Evolutionary conservation across 805 yeast genomes (phyloP).

Genomic region (Starmerella tilneyi): DNA sequence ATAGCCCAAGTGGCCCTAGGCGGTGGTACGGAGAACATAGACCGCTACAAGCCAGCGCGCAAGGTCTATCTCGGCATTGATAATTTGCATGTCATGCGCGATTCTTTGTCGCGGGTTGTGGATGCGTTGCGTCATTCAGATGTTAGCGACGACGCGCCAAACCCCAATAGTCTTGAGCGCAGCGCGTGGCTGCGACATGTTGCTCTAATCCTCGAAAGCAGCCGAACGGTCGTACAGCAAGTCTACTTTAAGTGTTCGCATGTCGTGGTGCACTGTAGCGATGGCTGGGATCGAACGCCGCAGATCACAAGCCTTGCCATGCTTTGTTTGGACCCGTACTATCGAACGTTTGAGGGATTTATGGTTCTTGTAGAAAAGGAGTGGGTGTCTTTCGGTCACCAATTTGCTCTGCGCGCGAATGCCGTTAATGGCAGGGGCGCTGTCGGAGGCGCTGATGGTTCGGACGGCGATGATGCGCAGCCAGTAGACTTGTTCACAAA

Average conservation of each 20-base stretch:
- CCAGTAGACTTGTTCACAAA: slow-evolving; percentile 40
- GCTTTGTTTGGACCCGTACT: slow-evolving; percentile 81
- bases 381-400: slow-evolving; percentile 91
- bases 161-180: slow-evolving; percentile 47
- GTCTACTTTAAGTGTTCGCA: slow-evolving; percentile 74
- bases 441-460: neutral
- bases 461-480: slow-evolving; percentile 3
- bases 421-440: slow-evolving; percentile 9
- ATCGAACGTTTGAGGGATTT: slow-evolving; percentile 79
- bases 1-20: slow-evolving; percentile 94
- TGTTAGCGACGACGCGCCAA: slow-evolving; percentile 41
- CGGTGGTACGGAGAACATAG: slow-evolving; percentile 95
- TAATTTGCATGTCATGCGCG: slow-evolving; percentile 91
- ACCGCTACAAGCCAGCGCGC: slow-evolving; percentile 60
- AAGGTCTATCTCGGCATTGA: slow-evolving; percentile 83
- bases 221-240: slow-evolving; percentile 70
- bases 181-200: slow-evolving; percentile 75
- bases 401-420: slow-evolving; percentile 57
- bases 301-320: slow-evolving; percentile 78
- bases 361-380: slow-evolving; percentile 81
- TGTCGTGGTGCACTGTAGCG: slow-evolving; percentile 84
- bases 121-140: slow-evolving; percentile 62
- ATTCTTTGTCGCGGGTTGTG: slow-evolving; percentile 55
- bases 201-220: slow-evolving; percentile 57
- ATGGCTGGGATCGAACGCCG: slow-evolving; percentile 97